Evolutionary conservation across 1,284 basidiomycete genomes (phyloP).

Genomic region (Lentinula novae-zelandiae): DNA sequence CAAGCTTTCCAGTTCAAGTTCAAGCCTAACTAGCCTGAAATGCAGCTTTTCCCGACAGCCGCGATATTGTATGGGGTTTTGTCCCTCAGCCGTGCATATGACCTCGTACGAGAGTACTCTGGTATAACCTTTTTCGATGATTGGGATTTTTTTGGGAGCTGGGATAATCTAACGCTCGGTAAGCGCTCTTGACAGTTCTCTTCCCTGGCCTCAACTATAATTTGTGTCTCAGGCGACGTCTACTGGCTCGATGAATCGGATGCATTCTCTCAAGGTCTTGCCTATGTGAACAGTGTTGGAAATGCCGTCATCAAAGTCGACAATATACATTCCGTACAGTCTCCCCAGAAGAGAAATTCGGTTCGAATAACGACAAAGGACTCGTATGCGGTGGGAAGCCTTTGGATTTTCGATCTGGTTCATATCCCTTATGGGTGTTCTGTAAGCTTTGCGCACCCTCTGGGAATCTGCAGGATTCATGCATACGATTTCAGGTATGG

Average conservation of each 20-base stretch:
- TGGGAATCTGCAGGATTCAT: neutral
- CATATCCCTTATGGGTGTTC: slow-evolving; percentile 60
- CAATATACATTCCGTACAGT: slow-evolving; percentile 47
- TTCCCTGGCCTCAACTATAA: neutral
- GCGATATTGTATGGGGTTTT: neutral
- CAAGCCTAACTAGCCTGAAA: neutral
- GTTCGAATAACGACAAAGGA: slow-evolving; percentile 50
- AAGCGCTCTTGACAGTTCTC: slow-evolving; percentile 11
- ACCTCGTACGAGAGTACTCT: slow-evolving; percentile 36
- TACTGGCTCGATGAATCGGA: slow-evolving; percentile 42
- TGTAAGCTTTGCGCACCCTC: slow-evolving; percentile 22
- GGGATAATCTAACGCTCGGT: slow-evolving; percentile 52
- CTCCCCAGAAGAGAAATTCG: slow-evolving; percentile 54
- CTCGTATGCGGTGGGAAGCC: slow-evolving; percentile 46
- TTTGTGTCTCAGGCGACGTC: slow-evolving; percentile 41
- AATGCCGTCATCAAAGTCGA: slow-evolving; percentile 61
- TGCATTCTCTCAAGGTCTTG: slow-evolving; percentile 45
- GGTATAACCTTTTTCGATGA: slow-evolving; percentile 39
- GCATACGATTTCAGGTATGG: slow-evolving; percentile 35
- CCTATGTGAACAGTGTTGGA: slow-evolving; percentile 49
- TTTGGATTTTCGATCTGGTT: slow-evolving; percentile 58
- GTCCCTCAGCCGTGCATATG: slow-evolving; percentile 17
- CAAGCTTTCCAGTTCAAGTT: neutral
- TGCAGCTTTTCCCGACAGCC: neutral
- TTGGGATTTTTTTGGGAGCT: slow-evolving; percentile 53